Percentiles rank a stretch among this genome's conserved stretches.
Conservation (phyloP, 2,329 filamentous ascomycete species). For the Corinectria fuckeliana region DNA sequence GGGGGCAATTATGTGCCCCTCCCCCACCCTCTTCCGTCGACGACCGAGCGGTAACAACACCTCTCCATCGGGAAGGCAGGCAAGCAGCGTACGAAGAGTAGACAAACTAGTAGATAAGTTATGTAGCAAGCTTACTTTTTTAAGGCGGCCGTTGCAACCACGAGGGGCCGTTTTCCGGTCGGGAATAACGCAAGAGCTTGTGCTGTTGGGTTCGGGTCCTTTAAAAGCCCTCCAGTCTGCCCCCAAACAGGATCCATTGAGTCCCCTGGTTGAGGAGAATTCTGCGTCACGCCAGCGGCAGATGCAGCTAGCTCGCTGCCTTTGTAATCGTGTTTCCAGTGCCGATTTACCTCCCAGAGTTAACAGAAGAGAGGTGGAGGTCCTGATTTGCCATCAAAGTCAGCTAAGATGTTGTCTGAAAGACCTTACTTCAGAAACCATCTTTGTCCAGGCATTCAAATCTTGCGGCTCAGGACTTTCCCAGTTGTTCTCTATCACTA, state of each 20-base stretch:
- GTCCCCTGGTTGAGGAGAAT: not conserved
- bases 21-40: slow-evolving; percentile 6
- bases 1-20: slow-evolving; percentile 17
- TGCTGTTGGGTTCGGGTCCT: not conserved
- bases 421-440: slow-evolving; percentile 2
- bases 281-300: not conserved
- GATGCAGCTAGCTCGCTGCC: not conserved
- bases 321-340: slow-evolving; percentile 10
- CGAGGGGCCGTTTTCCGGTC: not conserved
- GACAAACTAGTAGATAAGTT: too few species aligned
- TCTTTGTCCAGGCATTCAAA: too few species aligned
- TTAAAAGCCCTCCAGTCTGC: not conserved
- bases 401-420: not conserved
- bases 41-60: not conserved
- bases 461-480: too few species aligned
- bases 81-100: too few species aligned
- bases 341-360: not conserved
- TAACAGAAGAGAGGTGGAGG: not conserved
- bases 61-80: not conserved
- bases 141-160: not conserved
- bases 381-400: not conserved
- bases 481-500: too few species aligned
- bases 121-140: not conserved
- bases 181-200: not conserved
- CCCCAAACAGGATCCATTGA: not conserved